A percentile compares a stretch with the other conserved stretches of the same genome.
phyloP scores from a whole-genome alignment of 768 basidiomycete species.

The Tylopilus rubrobrunneus region DNA sequence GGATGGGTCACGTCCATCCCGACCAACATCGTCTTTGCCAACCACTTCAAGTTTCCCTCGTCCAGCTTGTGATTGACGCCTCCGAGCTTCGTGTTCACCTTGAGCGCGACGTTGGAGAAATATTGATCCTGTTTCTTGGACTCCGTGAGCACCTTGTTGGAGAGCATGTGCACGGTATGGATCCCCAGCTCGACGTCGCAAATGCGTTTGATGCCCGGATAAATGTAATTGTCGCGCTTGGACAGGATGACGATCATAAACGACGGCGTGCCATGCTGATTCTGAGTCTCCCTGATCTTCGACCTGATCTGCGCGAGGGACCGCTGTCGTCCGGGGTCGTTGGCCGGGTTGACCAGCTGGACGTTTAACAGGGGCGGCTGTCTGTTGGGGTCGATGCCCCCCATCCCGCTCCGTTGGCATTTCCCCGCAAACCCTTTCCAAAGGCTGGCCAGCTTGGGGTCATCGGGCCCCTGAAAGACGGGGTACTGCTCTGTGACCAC shows the following conservation, averaged over 20 bases:
- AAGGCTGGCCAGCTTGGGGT: slow-evolving; percentile 34
- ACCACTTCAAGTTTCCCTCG: slow-evolving; percentile 53
- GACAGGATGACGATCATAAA: slow-evolving; percentile 73
- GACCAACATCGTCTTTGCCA: slow-evolving; percentile 76
- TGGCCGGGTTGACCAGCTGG: neutral
- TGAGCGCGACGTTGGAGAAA: slow-evolving; percentile 76
- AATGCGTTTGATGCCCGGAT: slow-evolving; percentile 76
- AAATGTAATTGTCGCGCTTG: slow-evolving; percentile 66
- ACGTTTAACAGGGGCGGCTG: slow-evolving; percentile 37
- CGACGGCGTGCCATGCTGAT: slow-evolving; percentile 39
- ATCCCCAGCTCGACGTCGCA: slow-evolving; percentile 73
- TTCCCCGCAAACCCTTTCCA: slow-evolving; percentile 54
- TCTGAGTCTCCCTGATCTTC: slow-evolving; percentile 33
- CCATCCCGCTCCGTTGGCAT: slow-evolving; percentile 57
- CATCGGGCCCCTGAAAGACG: slow-evolving; percentile 36
- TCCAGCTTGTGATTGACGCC: slow-evolving; percentile 79
- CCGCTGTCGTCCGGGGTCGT: slow-evolving; percentile 34
- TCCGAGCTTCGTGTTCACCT: slow-evolving; percentile 80
- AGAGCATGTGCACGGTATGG: slow-evolving; percentile 70
- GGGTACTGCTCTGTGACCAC: slow-evolving; percentile 50
- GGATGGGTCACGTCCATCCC: slow-evolving; percentile 87
- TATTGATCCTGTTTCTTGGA: slow-evolving; percentile 69
- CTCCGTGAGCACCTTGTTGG: slow-evolving; percentile 55
- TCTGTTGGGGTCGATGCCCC: slow-evolving; percentile 46
- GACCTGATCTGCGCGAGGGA: slow-evolving; percentile 42